Conservation (phyloP, 2,329 filamentous ascomycete genomes). For the Scolecobasidium constrictum region DNA sequence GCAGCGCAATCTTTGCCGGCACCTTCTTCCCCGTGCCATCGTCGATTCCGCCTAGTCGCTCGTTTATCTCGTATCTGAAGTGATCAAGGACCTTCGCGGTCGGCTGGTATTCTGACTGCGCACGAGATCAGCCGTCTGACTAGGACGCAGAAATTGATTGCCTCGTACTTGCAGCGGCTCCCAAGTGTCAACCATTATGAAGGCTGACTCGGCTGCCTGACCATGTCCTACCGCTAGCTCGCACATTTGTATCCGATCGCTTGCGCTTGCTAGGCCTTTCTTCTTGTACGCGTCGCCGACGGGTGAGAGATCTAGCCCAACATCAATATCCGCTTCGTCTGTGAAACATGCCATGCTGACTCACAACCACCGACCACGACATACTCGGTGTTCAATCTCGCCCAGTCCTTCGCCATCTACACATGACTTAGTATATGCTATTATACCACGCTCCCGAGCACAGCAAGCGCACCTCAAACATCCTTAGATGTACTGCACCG, state of each 20-base stretch:
- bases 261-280: slow-evolving; percentile 10
- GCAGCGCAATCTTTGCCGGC: slow-evolving; percentile 8
- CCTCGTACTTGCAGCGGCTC: slow-evolving; percentile 10
- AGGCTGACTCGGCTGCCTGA: neutral
- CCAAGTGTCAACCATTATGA: slow-evolving; percentile 12
- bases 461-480: slow-evolving; percentile 8
- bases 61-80: slow-evolving; percentile 12
- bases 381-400: slow-evolving; percentile 9
- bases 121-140: neutral
- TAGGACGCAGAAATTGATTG: neutral
- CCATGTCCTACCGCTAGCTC: slow-evolving; percentile 7
- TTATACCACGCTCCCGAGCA: neutral
- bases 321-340: neutral
- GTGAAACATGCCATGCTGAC: neutral
- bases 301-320: slow-evolving; percentile 8
- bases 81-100: slow-evolving; percentile 10
- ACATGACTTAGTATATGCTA: neutral
- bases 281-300: slow-evolving; percentile 13
- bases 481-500: slow-evolving; percentile 8
- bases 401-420: slow-evolving; percentile 11
- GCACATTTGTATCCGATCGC: slow-evolving; percentile 11
- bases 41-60: slow-evolving; percentile 10
- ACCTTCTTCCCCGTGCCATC: slow-evolving; percentile 8
- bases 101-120: slow-evolving; percentile 10
- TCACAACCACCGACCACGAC: slow-evolving; percentile 11